Evolutionary conservation across 139 green algal species (phyloP), one percentile per base, ranked within the genome.

Genomic region (Bryopsis sp.): DNA sequence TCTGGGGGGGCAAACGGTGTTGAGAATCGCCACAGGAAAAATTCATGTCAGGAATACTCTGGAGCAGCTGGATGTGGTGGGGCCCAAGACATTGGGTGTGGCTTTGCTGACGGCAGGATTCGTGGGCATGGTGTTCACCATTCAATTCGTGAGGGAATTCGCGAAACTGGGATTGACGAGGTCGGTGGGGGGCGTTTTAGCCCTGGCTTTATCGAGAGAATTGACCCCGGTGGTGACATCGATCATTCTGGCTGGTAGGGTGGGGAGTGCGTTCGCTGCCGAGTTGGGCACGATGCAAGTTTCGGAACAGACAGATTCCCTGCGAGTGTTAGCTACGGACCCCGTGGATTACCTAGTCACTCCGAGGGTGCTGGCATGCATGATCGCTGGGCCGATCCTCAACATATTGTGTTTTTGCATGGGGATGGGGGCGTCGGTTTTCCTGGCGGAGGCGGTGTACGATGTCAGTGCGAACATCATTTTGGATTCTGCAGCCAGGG

Each of bases 81-180:
- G 94, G 0, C 94, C 94, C 1, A 74, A 77, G 33, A 97, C 92
- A 0, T 79, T 99, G 33, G 92, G 91, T 1, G 94, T 99, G 1
- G 83, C 85, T 32, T 76, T 99, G 70, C 83, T 99, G 1, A 99
- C 94, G 2, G 81, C 91, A 0, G 86, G 81, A 7, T 99, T 99
- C 76, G 89, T 99, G 29, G 94, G 94, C 72, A 98, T 99, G 94
- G 94, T 97, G 3, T 99, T 99, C 81, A 99, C 94, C 22, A 99
- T 99, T 67, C 93, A 97, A 85, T 88, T 93, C 57, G 22, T 66
- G 3, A n/a, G 47, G 19, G 58, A 74, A 32, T 74, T 72, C 34
- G 48, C 65, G 3, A 64, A 74, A 63, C 74, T 90, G 36, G 87
- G 85, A 2, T 79, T 98, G 39, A 99, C 94, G 0, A 80, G 86